Evolutionary conservation across 108 stramenopile genomes (phyloP), one percentile per base, ranked within the genome.

Genomic region (Pseudonitzschia pungens): DNA sequence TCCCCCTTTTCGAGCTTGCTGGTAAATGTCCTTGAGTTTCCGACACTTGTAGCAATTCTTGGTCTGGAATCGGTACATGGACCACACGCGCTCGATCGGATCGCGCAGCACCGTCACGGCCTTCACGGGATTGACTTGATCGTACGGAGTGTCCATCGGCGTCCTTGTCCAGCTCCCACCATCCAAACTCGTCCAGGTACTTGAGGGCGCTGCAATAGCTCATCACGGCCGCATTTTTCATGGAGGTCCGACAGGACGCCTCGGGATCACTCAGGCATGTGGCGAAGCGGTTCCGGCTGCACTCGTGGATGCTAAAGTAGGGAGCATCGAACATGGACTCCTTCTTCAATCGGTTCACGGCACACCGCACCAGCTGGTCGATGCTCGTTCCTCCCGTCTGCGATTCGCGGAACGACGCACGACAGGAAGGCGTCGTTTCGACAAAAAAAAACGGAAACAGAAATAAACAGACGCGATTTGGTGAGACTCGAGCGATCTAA

Each of bases 81-180:
- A 84, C 92, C 92, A 93, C 1, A 90, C 92, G 15, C 92, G 85
- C 59, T 90, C 89, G 22, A 91, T 83, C 4, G 92, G 92, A 75
- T 93, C 78, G 18, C 92, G 77, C 56, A 93, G 72, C 1, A 91
- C 83, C 22, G 92, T 90, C 41, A 93, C 66, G 50, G 86, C 85
- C 60, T 75, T 59, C 5, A 79, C 58, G 11, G 33, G 56, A 41
- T 64, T 12, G 6, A 44, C 57, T 26, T 56, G 18, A 20, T n/a
- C n/a, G n/a, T n/a, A n/a, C n/a, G n/a, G n/a, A n/a, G n/a, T n/a
- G n/a, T n/a, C n/a, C n/a, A n/a, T n/a, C n/a, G n/a, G n/a, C n/a
- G n/a, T n/a, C n/a, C n/a, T 73, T 40, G 12, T 42, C 68, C 33
- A 31, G 59, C 29, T 69, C 50, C 65, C 76, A 74, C 91, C 91